Conservation (phyloP, 176 grass and related monocot genomes). For the Avena eriantha region DNA sequence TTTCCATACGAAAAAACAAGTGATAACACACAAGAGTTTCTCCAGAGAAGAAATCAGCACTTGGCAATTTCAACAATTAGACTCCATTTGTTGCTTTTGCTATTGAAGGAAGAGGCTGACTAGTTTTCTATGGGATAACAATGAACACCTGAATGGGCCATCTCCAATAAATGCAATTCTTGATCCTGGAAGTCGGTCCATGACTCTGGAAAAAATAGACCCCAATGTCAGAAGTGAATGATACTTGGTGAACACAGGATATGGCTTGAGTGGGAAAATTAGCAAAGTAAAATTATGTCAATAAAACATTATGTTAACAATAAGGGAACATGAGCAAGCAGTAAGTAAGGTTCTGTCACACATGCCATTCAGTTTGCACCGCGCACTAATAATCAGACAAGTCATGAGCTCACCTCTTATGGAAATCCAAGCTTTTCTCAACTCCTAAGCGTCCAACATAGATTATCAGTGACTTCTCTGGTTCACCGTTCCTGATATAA, state of each 20-base stretch:
- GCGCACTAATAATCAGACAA: background rate
- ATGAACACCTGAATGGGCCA: conserved; percentile 59
- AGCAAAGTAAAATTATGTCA: background rate
- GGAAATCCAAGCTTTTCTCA: conserved; percentile 98
- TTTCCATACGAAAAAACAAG: background rate
- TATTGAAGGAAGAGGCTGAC: conserved; percentile 19
- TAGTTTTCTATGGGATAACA: background rate
- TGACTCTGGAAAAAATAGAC: conserved; percentile 51
- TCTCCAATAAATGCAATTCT: conserved; percentile 73
- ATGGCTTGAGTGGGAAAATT: background rate
- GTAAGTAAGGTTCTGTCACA: conserved; percentile 14
- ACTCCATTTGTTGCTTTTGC: background rate
- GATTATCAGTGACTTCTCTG: conserved; percentile 87
- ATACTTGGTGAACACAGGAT: background rate
- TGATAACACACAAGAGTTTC: background rate
- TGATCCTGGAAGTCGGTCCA: conserved; percentile 65
- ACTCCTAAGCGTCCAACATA: conserved; percentile 93
- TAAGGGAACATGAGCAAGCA: background rate
- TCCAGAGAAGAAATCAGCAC: background rate
- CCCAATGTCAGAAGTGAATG: background rate
- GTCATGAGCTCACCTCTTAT: conserved; percentile 64
- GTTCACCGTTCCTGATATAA: conserved; percentile 68
- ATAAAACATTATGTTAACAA: background rate
- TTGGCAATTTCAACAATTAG: background rate
- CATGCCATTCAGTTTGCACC: background rate